Evolutionary conservation across 352 stramenopile genomes (phyloP), one percentile per base, ranked within the genome.

Genomic region (Phytophthora fragariaefolia): DNA sequence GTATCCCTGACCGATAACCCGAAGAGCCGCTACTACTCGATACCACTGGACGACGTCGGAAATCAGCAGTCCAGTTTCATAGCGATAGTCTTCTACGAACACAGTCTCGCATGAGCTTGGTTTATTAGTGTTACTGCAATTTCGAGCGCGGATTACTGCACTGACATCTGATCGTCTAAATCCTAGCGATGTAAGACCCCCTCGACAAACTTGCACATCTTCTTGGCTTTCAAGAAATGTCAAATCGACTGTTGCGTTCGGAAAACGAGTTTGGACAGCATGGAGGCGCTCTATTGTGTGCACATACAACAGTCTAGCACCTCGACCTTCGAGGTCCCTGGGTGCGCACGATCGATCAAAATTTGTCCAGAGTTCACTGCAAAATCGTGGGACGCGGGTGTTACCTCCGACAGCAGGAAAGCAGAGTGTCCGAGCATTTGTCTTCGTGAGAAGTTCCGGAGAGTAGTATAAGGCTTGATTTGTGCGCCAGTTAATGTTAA

Each of bases 71-170:
- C 42, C 70, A 4, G 56, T 60, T 62, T 84, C 71, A 40, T 83
- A 83, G 1, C 80, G 76, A 27, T 81, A 81, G 34, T 87, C 76
- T 28, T 83, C 61, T 9, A 87, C 53, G 9, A 71, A 78, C 5
- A 83, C 23, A 2, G 76, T 85, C 36, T 71, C 59, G 22, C 76
- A 85, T 3, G 17, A 43, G 23, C 46, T 32, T 3, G 40, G 17
- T n/a, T 9, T 22, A 24, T 47, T 24, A n/a, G 10, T 45, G 61
- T 13, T 30, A 72, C 12, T 46, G 38, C 61, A 74, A 32, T 62
- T 43, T 24, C 66, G 59, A 38, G 54, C 66, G 4, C 70, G 70
- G 12, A 77, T 67, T 20, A 77, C 45, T 1, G 70, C 38, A 10
- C 59, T 74, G 2, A 66, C 50, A 24, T 77, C 70, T 1, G 55